A percentile compares a stretch with the other conserved stretches of the same genome.
Conservation (phyloP, 164 flowering plant species). For the Kalanchoe fedtschenkoi region DNA sequence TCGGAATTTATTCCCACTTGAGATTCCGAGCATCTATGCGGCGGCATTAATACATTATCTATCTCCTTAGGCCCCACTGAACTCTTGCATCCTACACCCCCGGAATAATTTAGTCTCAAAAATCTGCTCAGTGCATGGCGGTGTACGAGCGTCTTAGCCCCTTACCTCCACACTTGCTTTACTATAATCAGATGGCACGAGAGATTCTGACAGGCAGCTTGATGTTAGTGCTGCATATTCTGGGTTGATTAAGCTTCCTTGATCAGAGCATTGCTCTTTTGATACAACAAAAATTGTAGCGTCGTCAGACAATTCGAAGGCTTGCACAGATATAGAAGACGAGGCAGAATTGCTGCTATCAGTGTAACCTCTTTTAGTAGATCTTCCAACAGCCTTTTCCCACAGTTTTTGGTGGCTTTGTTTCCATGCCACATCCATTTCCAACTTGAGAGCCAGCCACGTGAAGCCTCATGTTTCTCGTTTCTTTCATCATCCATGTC, state of each 20-base stretch:
- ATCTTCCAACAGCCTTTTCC: slow-evolving; percentile 16
- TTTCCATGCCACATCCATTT: slow-evolving; percentile 26
- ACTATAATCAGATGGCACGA: background rate
- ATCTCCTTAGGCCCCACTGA: background rate
- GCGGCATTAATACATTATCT: background rate
- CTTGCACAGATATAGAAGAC: slow-evolving; percentile 52
- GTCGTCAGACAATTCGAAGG: slow-evolving; percentile 34
- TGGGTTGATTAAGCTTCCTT: slow-evolving; percentile 13
- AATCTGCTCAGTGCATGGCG: background rate
- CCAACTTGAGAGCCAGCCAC: slow-evolving; percentile 24
- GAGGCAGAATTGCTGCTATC: slow-evolving; percentile 49
- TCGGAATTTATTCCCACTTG: background rate
- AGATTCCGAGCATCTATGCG: background rate
- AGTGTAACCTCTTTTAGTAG: slow-evolving; percentile 30
- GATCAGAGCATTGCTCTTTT: slow-evolving; percentile 18
- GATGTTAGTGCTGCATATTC: background rate
- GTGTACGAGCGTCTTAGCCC: background rate
- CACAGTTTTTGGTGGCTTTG: slow-evolving; percentile 55
- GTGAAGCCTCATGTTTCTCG: slow-evolving; percentile 27
- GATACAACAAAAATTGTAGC: slow-evolving; percentile 21
- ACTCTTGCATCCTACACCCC: slow-evolving; percentile 3
- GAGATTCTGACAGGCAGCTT: background rate
- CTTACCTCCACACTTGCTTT: background rate
- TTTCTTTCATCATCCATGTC: slow-evolving; percentile 13
- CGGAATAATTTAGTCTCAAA: background rate